These are phyloP conservation scores for Colletotrichum orchidophilum DNA, from an alignment of 2,329 filamentous ascomycete genomes.

Conservation along the genomic window DNA sequence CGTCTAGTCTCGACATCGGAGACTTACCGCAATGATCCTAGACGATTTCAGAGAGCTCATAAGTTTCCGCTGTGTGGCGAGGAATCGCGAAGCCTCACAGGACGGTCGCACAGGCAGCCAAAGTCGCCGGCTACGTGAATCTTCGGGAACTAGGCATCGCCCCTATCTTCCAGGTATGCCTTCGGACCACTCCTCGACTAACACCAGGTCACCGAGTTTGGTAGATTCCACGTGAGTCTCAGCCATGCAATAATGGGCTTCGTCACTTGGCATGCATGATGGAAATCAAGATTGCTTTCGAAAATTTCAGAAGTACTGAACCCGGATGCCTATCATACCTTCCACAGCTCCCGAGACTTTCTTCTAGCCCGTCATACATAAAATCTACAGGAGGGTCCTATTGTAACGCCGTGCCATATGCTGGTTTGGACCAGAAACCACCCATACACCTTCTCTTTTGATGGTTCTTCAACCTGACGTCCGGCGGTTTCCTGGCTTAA, in stretches of 20 bases:
- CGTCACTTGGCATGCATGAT: not conserved
- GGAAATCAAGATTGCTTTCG: conserved; percentile 3
- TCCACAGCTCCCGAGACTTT: conserved; percentile 21
- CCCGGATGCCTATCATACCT: conserved; percentile 30
- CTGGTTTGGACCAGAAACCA: conserved; percentile 35
- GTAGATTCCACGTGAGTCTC: no score
- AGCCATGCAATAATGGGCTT: no score
- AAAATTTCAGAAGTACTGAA: conserved; percentile 28
- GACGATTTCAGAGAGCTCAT: no score
- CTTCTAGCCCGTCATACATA: conserved; percentile 37
- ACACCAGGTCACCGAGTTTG: not conserved
- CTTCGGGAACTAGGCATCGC: no score
- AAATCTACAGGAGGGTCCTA: conserved; percentile 45
- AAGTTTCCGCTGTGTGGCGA: no score
- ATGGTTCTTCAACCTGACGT: conserved; percentile 26
- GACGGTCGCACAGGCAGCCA: no score
- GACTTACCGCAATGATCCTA: no score
- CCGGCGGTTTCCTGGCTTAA: conserved; percentile 27
- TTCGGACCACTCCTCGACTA: no score
- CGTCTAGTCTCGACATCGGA: no score
- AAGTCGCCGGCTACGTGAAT: no score
- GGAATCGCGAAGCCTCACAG: no score
- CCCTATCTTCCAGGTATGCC: no score
- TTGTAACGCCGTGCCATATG: conserved; percentile 50
- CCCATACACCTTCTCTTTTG: conserved; percentile 27